phyloP scores from a whole-genome alignment of 2,329 filamentous ascomycete species.

The Endocalyx cinctus region DNA sequence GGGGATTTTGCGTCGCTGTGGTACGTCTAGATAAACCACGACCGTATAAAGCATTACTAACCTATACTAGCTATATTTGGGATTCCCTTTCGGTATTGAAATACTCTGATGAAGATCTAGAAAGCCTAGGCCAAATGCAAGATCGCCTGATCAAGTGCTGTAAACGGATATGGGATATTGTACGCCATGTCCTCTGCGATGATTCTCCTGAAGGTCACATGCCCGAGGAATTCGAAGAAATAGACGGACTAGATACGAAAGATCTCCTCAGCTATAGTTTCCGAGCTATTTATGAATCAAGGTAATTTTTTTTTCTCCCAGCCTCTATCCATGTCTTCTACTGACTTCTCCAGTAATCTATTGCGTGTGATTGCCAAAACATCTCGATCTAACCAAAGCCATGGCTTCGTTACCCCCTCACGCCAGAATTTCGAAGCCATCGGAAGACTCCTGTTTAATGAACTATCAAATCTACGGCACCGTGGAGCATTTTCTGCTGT shows the following conservation, averaged over 20 bases:
- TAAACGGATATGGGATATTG: constrained; percentile 68
- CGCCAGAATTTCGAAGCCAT: constrained; percentile 57
- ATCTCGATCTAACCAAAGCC: constrained; percentile 40
- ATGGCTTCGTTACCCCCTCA: constrained; percentile 43
- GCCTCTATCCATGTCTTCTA: constrained; percentile 1
- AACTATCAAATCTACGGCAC: constrained; percentile 79
- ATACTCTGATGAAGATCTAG: constrained; percentile 33
- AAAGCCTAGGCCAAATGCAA: constrained; percentile 39
- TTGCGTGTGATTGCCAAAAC: constrained; percentile 59
- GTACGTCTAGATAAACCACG: constrained; percentile 31
- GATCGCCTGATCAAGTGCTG: constrained; percentile 56
- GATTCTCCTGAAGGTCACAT: constrained; percentile 91
- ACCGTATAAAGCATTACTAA: not conserved
- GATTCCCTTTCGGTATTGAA: constrained; percentile 40
- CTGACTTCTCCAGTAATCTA: constrained; percentile 55
- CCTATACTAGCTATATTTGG: constrained; percentile 45
- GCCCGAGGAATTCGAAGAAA: constrained; percentile 69
- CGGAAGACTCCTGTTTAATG: constrained; percentile 72
- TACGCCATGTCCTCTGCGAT: constrained; percentile 77
- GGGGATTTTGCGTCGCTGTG: constrained; percentile 64
- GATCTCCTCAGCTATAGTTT: constrained; percentile 93
- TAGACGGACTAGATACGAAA: constrained; percentile 73
- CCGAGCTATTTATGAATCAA: constrained; percentile 90
- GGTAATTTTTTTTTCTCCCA: constrained; percentile 45
- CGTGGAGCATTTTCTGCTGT: constrained; percentile 92